Conservation (phyloP, 306 rosid species). For the Rosa chinensis region DNA sequence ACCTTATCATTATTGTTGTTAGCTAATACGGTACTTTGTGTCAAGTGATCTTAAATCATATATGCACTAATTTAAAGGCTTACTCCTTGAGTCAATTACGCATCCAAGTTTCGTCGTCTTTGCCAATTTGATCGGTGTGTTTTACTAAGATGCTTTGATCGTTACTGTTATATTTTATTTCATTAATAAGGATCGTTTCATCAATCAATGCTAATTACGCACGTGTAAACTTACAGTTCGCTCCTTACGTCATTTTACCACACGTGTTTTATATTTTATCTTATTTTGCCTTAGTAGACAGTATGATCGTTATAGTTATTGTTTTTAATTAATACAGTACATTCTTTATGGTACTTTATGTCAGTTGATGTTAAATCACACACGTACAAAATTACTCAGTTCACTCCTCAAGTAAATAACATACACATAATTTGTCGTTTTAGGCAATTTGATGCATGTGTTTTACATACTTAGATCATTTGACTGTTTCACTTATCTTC, state of each 20-base stretch:
- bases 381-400: fast-evolving
- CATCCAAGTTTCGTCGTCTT: too few relatives aligned
- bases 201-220: not conserved
- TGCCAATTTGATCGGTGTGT: not conserved
- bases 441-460: not conserved
- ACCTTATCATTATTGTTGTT: not conserved
- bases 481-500: not conserved
- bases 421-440: not conserved
- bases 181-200: too few relatives aligned
- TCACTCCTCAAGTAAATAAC: not conserved
- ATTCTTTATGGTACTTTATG: not conserved
- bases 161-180: too few relatives aligned
- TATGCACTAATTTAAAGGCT: too few relatives aligned
- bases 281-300: not conserved
- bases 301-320: not conserved
- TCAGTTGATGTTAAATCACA: not conserved
- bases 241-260: not conserved
- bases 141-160: too few relatives aligned
- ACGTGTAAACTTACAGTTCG: not conserved
- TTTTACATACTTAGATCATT: not conserved
- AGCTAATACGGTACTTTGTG: not conserved
- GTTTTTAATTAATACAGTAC: not conserved
- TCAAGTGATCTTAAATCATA: too few relatives aligned
- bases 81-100: not conserved
- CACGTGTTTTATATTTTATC: not conserved